phyloP scores from a whole-genome alignment of 2,329 filamentous ascomycete genomes.

The Zasmidium cellare region DNA sequence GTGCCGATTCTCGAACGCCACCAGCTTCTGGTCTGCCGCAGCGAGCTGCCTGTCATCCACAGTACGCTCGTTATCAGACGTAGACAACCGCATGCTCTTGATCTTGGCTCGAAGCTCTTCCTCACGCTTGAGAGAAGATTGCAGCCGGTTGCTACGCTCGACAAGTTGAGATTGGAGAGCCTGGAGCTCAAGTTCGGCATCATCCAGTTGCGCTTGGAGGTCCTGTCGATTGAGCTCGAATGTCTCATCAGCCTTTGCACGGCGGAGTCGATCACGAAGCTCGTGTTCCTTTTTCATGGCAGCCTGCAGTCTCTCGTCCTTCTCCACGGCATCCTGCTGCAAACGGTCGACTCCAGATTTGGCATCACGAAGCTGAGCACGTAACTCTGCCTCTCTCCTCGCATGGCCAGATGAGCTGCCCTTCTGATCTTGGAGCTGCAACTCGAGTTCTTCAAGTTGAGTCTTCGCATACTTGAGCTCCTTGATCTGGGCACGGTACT shows the following conservation, averaged over 20 bases:
- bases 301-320: conserved; percentile 38
- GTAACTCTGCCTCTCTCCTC: conserved; percentile 41
- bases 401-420: conserved; percentile 37
- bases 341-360: conserved; percentile 34
- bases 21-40: conserved; percentile 49
- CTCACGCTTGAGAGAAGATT: conserved; percentile 33
- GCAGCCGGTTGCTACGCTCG: conserved; percentile 32
- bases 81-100: conserved; percentile 24
- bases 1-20: conserved; percentile 68
- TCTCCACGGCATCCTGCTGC: conserved; percentile 44
- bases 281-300: conserved; percentile 44
- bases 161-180: conserved; percentile 37
- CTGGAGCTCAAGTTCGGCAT: conserved; percentile 42
- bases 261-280: conserved; percentile 33
- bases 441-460: conserved; percentile 36
- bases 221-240: conserved; percentile 40
- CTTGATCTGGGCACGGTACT: conserved; percentile 38
- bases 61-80: conserved; percentile 20
- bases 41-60: conserved; percentile 31
- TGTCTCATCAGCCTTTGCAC: conserved; percentile 29
- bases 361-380: conserved; percentile 35
- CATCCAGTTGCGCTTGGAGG: conserved; percentile 39
- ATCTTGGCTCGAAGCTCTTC: conserved; percentile 37
- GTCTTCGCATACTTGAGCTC: conserved; percentile 33
- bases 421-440: conserved; percentile 50